These are phyloP conservation scores for Trametopsis cervina DNA, from an alignment of 768 basidiomycete genomes.

Conservation along the genomic window DNA sequence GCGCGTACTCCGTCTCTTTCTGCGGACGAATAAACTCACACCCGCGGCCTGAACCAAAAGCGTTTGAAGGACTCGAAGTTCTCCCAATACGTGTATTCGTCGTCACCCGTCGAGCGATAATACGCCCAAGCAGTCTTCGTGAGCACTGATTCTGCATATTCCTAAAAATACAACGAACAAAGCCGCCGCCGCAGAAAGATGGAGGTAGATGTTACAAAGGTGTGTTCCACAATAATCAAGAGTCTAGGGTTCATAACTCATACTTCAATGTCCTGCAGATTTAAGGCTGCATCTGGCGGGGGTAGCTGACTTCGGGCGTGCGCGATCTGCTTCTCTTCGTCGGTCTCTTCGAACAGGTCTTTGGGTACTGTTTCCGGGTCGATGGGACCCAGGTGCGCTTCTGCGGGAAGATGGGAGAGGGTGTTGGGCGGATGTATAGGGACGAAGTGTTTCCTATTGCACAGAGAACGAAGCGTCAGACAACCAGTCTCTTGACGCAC, in stretches of 20 bases:
- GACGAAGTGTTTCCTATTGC: conserved; percentile 17
- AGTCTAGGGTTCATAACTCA: background rate
- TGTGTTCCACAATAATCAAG: background rate
- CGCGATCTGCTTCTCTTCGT: conserved; percentile 24
- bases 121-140: conserved; percentile 24
- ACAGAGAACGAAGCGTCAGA: too few relatives aligned
- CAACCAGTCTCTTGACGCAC: too few relatives aligned
- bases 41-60: conserved; percentile 28
- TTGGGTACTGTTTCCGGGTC: conserved; percentile 21
- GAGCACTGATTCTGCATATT: conserved; percentile 21
- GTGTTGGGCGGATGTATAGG: conserved; percentile 13
- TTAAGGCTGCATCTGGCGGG: conserved; percentile 20
- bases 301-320: conserved; percentile 19
- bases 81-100: conserved; percentile 16
- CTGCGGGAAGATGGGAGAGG: conserved; percentile 17
- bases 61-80: conserved; percentile 13
- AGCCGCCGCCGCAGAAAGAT: background rate
- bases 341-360: conserved; percentile 14
- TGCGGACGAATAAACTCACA: conserved; percentile 37
- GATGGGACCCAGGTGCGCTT: conserved; percentile 22
- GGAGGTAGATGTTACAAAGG: background rate
- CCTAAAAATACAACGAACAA: conserved; percentile 6
- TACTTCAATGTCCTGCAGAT: conserved; percentile 25
- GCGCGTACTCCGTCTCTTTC: background rate
- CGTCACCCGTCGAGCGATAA: conserved; percentile 24